Base-by-base conservation (phyloP, 257 asterid species). In the Nemophila menziesii region DNA sequence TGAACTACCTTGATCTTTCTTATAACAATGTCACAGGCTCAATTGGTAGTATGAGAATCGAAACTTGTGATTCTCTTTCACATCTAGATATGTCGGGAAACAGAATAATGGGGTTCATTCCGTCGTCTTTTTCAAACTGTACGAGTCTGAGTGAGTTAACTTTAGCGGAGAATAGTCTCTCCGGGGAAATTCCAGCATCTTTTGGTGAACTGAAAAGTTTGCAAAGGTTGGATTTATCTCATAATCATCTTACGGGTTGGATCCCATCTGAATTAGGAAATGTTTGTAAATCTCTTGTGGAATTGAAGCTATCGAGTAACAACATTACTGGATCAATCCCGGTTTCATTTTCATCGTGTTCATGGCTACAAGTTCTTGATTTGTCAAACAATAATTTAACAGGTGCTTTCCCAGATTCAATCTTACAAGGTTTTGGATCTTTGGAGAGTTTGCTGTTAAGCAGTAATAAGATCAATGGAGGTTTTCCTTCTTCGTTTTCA, bases 311-410 rank as follows among this genome's bases (percentile, higher is more conserved):
- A 16, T 68, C 93, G 1, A 58, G 66, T 17, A 89, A 89, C 75
- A 83, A 84, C 65, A 51, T 89, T 8, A 80, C 97, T 0, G 95
- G 97, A 6, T 44, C 92, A 13, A 68, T 89, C 49, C 95, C 97
- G 0, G 34, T 49, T 18, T 48, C 97, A 0, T 80, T 89, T 34
- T 64, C 82, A 2, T 66, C 93, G 16, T 89, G 89, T 44, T 65
- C 83, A 38, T 51, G 34, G 60, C 79, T 89, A 8, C 93, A 74
- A 40, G 18, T 45, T 17, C 74, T 89, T 19, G 97, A 89, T 26
- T 46, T 89, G 43, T 70, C 95, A 26, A 73, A 55, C 49, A 89
- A 89, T 49, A 89, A 80, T 51, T 20, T 89, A 26, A 80, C 92
- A 0, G 95, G 92, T 8, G 62, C 92, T 0, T 80, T 89, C 48